phyloP scores from a whole-genome alignment of 202 grass and related monocot species.

The Brachypodium distachyon region DNA sequence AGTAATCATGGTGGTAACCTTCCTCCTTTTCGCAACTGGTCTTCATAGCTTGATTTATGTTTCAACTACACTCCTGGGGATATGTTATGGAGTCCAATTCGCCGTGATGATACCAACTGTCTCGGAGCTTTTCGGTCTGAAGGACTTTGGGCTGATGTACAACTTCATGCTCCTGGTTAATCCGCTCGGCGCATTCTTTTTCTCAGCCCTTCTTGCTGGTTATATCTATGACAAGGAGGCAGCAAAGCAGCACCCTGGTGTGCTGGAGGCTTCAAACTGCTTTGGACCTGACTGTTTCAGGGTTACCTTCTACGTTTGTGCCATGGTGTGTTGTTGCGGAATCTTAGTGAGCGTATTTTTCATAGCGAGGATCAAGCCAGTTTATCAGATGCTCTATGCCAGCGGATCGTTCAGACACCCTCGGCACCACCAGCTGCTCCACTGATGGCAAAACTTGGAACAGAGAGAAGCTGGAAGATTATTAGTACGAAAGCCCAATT shows the following conservation, averaged over 20 bases:
- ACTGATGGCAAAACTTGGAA: slow-evolving; percentile 18
- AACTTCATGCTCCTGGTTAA: slow-evolving; percentile 97
- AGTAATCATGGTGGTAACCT: slow-evolving; percentile 83
- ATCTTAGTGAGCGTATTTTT: slow-evolving; percentile 56
- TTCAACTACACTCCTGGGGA: slow-evolving; percentile 57
- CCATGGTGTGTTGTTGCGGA: slow-evolving; percentile 61
- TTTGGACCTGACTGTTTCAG: slow-evolving; percentile 82
- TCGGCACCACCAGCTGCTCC: slow-evolving; percentile 47
- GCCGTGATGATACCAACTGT: slow-evolving; percentile 90
- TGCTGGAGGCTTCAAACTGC: slow-evolving; percentile 42
- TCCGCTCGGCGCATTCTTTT: slow-evolving; percentile 81
- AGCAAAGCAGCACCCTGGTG: slow-evolving; percentile 49
- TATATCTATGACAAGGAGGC: slow-evolving; percentile 90
- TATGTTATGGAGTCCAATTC: slow-evolving; percentile 94
- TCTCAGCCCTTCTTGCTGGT: slow-evolving; percentile 79
- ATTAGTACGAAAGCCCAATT: not conserved
- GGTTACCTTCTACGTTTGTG: slow-evolving; percentile 65
- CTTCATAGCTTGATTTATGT: slow-evolving; percentile 57
- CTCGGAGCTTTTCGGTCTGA: slow-evolving; percentile 84
- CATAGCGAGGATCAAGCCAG: slow-evolving; percentile 67
- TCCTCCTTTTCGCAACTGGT: slow-evolving; percentile 74
- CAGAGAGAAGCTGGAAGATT: not conserved
- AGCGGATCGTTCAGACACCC: slow-evolving; percentile 87
- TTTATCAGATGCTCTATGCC: slow-evolving; percentile 92
- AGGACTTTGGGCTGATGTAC: slow-evolving; percentile 87